Evolutionary conservation across 192 early-diverging fungal species (phyloP), one percentile per base, ranked within the genome.

Genomic region (Diversispora epigaea): DNA sequence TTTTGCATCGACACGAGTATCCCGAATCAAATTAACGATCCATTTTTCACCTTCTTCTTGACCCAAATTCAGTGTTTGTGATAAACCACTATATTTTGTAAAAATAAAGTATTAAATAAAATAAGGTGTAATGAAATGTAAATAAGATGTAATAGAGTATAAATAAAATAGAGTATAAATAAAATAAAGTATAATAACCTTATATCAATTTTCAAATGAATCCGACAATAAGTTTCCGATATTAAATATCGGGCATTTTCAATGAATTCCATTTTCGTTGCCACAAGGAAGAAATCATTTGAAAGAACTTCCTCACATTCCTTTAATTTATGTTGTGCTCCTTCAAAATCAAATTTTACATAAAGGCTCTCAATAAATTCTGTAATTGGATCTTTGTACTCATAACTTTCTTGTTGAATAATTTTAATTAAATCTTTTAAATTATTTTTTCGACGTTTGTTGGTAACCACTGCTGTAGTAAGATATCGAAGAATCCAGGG

Each of bases 401-500:
- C 88, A 80, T 91, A 89, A 5, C 87, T 79, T 67, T 93, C 95
- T 81, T 96, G 92, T 84, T 96, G 86, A 61, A 96, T 91, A 54
- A 94, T 88, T 79, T 89, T 91, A 74, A 95, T 89, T 45, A 98
- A 86, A 65, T 98, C 96, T 83, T 95, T 94, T 79, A 98, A 84
- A 69, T 89, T 82, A 76, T 84, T 91, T 83, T 90, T 90, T 76
- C 93, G 86, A 68, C 93, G 91, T 80, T 91, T 92, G 90, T 95
- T 96, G 76, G 92, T 95, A 63, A 98, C 86, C 39, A 97, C 89
- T 67, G 94, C 94, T 4, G 95, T 92, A n/a, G 92, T 85, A 57
- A 98, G 86, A 77, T 99, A 99, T 66, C 95, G 93, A 71, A 99
- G 89, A 25, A 98, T 91, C 95, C 95, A 97, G 54, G 97, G 97